Evolutionary conservation across 495 filamentous ascomycete species (phyloP).

Genomic region (Xylaria palmicola): DNA sequence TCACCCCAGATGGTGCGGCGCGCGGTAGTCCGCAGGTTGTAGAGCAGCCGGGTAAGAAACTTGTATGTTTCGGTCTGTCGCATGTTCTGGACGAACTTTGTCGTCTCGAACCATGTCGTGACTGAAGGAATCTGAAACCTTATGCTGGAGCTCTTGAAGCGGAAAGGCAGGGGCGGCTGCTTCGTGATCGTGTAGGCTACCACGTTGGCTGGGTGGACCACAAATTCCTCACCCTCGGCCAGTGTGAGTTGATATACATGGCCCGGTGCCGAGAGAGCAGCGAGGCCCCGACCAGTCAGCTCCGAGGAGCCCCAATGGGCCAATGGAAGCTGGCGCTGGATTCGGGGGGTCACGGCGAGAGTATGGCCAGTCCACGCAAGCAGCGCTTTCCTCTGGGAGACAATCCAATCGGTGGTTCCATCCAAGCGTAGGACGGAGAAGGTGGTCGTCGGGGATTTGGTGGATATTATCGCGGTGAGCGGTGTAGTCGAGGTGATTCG

Average conservation of each 20-base stretch:
- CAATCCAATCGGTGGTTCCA: conserved; percentile 94
- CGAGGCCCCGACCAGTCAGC: conserved; percentile 81
- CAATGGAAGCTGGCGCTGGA: conserved; percentile 72
- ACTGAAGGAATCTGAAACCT: conserved; percentile 75
- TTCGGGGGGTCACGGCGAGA: conserved; percentile 67
- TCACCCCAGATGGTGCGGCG: conserved; percentile 91
- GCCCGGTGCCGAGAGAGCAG: conserved; percentile 79
- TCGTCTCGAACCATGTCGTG: conserved; percentile 50
- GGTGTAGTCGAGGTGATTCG: conserved; percentile 80
- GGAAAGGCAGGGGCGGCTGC: conserved; percentile 74
- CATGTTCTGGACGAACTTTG: conserved; percentile 71
- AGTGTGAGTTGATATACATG: conserved; percentile 82
- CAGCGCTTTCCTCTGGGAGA: conserved; percentile 78
- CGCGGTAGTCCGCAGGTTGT: conserved; percentile 67
- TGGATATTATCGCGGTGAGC: conserved; percentile 80
- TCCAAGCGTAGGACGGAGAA: conserved; percentile 86
- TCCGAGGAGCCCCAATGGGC: conserved; percentile 89
- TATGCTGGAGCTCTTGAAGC: conserved; percentile 74
- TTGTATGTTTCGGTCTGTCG: conserved; percentile 69
- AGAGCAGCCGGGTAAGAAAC: conserved; percentile 56
- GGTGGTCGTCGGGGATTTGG: conserved; percentile 78
- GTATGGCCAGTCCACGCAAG: conserved; percentile 96
- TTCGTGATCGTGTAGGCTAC: conserved; percentile 81
- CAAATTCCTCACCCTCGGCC: conserved; percentile 77
- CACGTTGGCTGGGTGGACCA: conserved; percentile 83